phyloP scores from a whole-genome alignment of 169 alveolate species.

The Perkinsus chesapeaki region DNA sequence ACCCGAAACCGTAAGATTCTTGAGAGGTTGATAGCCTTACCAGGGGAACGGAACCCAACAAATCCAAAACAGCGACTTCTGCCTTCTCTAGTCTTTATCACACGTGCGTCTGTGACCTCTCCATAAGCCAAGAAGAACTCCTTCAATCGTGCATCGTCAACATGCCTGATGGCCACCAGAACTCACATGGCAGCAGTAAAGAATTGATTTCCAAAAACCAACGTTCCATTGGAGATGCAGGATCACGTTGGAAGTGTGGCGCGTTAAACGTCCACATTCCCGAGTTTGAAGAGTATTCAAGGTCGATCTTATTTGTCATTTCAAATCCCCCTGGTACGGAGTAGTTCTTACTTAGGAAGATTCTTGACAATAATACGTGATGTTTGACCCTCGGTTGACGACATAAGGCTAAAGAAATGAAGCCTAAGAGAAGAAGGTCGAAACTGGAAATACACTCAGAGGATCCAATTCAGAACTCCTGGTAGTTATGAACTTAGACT shows the following conservation, averaged over 20 bases:
- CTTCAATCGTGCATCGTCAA: not conserved
- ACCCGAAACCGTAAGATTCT: too few relatives aligned
- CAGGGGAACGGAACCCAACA: not conserved
- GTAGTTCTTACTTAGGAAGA: not conserved
- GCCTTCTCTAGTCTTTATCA: not conserved
- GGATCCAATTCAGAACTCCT: too few relatives aligned
- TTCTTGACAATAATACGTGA: not conserved
- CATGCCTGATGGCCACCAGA: not conserved
- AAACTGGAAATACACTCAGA: too few relatives aligned
- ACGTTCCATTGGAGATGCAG: too few relatives aligned
- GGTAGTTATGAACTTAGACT: too few relatives aligned
- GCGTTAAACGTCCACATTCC: too few relatives aligned
- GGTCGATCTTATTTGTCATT: too few relatives aligned
- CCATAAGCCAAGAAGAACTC: not conserved
- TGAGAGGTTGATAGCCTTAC: not conserved
- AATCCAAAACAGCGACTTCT: not conserved
- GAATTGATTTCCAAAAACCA: too few relatives aligned
- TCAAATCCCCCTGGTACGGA: not conserved
- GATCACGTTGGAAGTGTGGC: too few relatives aligned
- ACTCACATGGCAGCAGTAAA: too few relatives aligned
- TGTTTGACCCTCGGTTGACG: not conserved
- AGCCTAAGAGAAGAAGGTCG: not conserved
- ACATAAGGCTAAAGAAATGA: not conserved
- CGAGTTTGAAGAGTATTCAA: too few relatives aligned
- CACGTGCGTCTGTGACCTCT: not conserved